Percentiles rank a stretch among this genome's conserved stretches.
Evolutionary conservation across 352 stramenopile species (phyloP).

Genomic region (Globisporangium spiculum): DNA sequence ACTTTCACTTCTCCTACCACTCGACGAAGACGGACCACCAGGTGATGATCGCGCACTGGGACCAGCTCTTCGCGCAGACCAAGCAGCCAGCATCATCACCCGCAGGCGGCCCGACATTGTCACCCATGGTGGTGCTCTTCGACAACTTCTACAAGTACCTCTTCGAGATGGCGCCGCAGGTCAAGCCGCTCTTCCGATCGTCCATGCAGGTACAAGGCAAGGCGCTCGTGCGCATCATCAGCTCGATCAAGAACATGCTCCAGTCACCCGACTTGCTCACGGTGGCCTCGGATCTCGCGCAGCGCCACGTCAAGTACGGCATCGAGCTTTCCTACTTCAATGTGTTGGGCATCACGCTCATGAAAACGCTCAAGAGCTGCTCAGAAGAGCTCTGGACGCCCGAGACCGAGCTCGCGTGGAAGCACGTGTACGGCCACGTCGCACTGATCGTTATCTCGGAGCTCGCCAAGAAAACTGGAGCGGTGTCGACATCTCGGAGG

Average conservation of each 20-base stretch:
- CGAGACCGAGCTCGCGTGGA: slow-evolving; percentile 28
- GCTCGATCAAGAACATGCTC: slow-evolving; percentile 35
- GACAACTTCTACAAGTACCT: slow-evolving; percentile 43
- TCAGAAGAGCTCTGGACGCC: slow-evolving; percentile 28
- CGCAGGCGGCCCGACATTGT: slow-evolving; percentile 13
- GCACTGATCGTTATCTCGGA: slow-evolving; percentile 26
- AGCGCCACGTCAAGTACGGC: slow-evolving; percentile 38
- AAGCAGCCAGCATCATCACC: slow-evolving; percentile 6
- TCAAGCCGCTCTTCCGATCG: slow-evolving; percentile 39
- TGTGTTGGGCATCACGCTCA: slow-evolving; percentile 25
- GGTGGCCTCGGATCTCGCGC: slow-evolving; percentile 22
- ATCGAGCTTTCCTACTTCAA: slow-evolving; percentile 40
- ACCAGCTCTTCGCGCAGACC: slow-evolving; percentile 26
- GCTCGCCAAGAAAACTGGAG: slow-evolving; percentile 12
- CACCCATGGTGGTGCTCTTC: slow-evolving; percentile 34
- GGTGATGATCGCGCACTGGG: slow-evolving; percentile 26
- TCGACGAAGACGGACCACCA: slow-evolving; percentile 26
- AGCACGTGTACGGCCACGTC: slow-evolving; percentile 25
- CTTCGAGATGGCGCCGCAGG: slow-evolving; percentile 31
- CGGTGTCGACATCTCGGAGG: background rate
- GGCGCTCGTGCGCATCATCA: slow-evolving; percentile 36
- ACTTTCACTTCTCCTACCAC: slow-evolving; percentile 24
- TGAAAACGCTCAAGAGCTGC: slow-evolving; percentile 27
- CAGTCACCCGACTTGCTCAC: slow-evolving; percentile 31
- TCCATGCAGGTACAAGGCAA: slow-evolving; percentile 43